Base-by-base conservation (phyloP, 208 protist species). In the Trypanosoma platydactyli region DNA sequence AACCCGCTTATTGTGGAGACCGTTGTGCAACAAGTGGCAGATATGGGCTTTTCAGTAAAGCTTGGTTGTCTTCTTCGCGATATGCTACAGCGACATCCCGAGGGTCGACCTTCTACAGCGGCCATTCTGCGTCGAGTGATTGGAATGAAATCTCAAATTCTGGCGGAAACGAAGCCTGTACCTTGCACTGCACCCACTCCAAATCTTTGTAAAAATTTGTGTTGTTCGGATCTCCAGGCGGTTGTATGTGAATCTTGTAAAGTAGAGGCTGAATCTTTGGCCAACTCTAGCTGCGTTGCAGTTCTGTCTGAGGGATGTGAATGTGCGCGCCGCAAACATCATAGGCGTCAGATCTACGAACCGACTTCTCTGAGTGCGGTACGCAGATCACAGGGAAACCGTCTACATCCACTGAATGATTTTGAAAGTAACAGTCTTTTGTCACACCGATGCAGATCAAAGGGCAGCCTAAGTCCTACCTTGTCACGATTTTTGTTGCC, bases 1-100 rank as follows among this genome's bases (percentile, higher is more conserved):
- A 77, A 88, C 59, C 79, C 83, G 0, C 67, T 70, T 18, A 71
- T 65, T 22, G 74, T 77, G 13, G 79, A 90, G 49, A 54, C 33
- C 0, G 73, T 96, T 12, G 79, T 91, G 54, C 42, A 75, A 22
- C 71, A 86, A 44, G 81, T 94, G 45, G 75, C 65, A 13, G 67
- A 54, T 49, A 84, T 88, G 72, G 86, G 86, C 24, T 96, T 91
- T 67, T 81, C 80, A 18, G 2, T 40, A 12, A 79, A 83, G 56
- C 64, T 96, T 20, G 80, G 79, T 25, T 35, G 44, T 5, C 75
- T 95, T 20, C 51, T 89, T 45, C 77, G 80, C 12, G 77, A 86
- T 71, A 91, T 94, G 84, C 71, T 95, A 45, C 77, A 88, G 49
- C 76, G 84, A 38, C 72, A 88, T 27, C 85, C 90, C 4, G 68